A percentile compares a stretch with the other conserved stretches of the same genome.
phyloP scores from a whole-genome alignment of 139 green algal genomes.

The Closterium sp. region DNA sequence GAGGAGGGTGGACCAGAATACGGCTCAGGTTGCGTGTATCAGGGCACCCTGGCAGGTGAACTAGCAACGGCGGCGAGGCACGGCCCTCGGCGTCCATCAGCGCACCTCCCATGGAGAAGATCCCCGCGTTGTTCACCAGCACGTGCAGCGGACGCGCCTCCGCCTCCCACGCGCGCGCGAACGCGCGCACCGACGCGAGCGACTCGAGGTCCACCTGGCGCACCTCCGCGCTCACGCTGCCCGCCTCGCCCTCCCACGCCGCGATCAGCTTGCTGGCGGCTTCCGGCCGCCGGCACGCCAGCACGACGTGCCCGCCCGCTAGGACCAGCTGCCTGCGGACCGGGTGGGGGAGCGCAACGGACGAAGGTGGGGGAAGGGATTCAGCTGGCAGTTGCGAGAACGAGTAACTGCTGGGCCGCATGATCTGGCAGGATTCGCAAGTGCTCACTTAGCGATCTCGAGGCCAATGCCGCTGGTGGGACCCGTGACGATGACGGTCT shows the following conservation, averaged over 20 bases:
- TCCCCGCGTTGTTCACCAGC: conserved; percentile 49
- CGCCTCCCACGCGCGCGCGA: conserved; percentile 8
- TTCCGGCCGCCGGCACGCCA: conserved; percentile 23
- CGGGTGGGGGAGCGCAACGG: neutral
- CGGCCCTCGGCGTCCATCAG: neutral
- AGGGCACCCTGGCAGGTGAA: too few relatives aligned
- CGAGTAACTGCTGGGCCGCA: neutral
- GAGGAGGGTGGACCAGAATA: too few relatives aligned
- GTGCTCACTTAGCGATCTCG: conserved; percentile 41
- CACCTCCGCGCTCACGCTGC: conserved; percentile 18
- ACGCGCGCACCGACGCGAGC: conserved; percentile 29
- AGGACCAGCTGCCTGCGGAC: conserved; percentile 21
- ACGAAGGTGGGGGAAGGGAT: neutral
- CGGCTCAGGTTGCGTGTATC: too few relatives aligned
- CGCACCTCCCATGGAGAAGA: conserved; percentile 43
- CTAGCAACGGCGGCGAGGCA: too few relatives aligned
- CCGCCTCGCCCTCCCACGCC: neutral
- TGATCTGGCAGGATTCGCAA: too few relatives aligned
- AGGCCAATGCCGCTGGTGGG: conserved; percentile 48
- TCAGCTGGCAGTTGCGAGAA: neutral
- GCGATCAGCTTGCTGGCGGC: neutral
- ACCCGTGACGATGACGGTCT: conserved; percentile 48
- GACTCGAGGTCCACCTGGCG: conserved; percentile 50
- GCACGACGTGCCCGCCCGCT: conserved; percentile 36
- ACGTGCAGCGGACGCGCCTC: conserved; percentile 10